Base-by-base conservation (phyloP, 1,284 basidiomycete genomes). In the Ustanciosporium gigantosporum region DNA sequence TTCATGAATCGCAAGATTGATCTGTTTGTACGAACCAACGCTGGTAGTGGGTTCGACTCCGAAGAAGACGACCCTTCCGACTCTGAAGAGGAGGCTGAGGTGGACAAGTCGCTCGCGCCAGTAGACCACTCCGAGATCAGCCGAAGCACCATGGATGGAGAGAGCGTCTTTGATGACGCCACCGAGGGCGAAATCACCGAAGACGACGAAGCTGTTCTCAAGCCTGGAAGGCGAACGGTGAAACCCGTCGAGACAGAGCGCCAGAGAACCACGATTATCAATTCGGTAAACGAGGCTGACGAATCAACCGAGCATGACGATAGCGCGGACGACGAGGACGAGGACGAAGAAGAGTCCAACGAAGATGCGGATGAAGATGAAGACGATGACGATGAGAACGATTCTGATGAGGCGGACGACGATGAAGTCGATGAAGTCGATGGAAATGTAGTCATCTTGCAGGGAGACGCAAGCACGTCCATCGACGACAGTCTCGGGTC, bases 1-100 rank as follows among this genome's bases (percentile, higher is more conserved):
- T 68, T 74, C 35, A 51, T 68, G 22, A 74, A 76, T 43, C 52
- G 60, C 27, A 77, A 76, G 55, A 64, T 77, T 36, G 75, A 77
- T 27, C 46, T 77, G 15, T 46, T 77, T n/a, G 58, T 68, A 31
- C 57, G 64, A n/a, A 47, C 52, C 3, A 48, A 61, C 21, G 36
- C 21, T 11, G 7, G 14, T 22, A 23, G 21, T 23, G 24, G 36
- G 20, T 13, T 14, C 27, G 53, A 64, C 7, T 3, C 9, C 21
- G 6, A 19, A 11, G 21, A 21, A 8, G 46, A 41, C 20, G 40
- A 46, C 23, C n/a, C n/a, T n/a, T n/a, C n/a, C n/a, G n/a, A n/a
- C n/a, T n/a, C n/a, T n/a, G 41, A 56, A 7, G 46, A 48, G 15
- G 53, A 64, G 44, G 52, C 36, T 15, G 60, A 49, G 25, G 46